A percentile compares a stretch with the other conserved stretches of the same genome.
Conservation (phyloP, 2,329 filamentous ascomycete species). For the Cadophora luteo-olivacea region DNA sequence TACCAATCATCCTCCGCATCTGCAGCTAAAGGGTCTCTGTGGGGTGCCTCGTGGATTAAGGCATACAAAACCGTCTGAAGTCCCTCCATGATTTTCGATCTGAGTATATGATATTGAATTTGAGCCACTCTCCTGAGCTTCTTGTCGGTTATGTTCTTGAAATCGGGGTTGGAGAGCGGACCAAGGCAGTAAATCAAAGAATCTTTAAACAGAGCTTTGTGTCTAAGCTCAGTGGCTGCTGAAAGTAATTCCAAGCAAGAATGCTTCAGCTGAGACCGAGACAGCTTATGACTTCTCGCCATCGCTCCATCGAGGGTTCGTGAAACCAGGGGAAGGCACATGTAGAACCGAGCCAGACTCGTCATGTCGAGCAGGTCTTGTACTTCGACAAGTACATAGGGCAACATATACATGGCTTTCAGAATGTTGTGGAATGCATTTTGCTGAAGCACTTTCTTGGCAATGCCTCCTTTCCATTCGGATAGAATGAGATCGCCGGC, state of each 20-base stretch:
- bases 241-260: not conserved
- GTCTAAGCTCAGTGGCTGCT: not conserved
- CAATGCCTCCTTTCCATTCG: not conserved
- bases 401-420: conserved; percentile 2
- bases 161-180: not conserved
- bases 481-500: not conserved
- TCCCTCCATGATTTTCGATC: not conserved
- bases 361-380: not conserved
- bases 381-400: not conserved
- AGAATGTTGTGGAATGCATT: conserved; percentile 3
- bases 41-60: no score
- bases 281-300: not conserved
- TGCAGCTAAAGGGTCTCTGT: no score
- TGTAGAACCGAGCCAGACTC: conserved; percentile 16
- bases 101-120: not conserved
- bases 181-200: not conserved
- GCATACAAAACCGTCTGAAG: no score
- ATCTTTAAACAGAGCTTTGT: not conserved
- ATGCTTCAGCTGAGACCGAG: not conserved
- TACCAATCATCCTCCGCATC: no score
- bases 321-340: conserved; percentile 15
- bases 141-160: not conserved
- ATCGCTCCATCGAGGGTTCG: conserved; percentile 16
- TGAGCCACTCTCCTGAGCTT: not conserved
- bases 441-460: not conserved